Percentiles rank a stretch among this genome's conserved stretches.
Evolutionary conservation across 176 grass and related monocot genomes (phyloP).

Genomic region (Musa schizocarpa): DNA sequence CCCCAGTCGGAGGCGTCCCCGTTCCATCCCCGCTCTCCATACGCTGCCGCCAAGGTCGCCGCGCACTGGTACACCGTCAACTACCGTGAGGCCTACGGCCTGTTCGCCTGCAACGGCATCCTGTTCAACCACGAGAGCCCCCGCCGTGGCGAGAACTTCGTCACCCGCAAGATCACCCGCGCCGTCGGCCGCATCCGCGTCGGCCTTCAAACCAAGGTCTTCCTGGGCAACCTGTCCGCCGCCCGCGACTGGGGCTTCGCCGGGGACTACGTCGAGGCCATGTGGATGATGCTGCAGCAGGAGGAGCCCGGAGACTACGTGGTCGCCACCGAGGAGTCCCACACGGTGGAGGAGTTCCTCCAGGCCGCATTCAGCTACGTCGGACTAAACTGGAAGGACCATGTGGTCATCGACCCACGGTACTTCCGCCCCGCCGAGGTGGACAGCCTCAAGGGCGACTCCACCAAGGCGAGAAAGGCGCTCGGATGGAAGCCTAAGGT

Average conservation of each 20-base stretch:
- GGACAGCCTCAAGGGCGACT: conserved; percentile 77
- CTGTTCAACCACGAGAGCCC: conserved; percentile 99
- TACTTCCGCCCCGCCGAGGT: conserved; percentile 90
- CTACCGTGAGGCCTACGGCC: conserved; percentile 86
- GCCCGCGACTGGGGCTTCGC: conserved; percentile 89
- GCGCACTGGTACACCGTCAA: conserved; percentile 99
- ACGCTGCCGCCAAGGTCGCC: conserved; percentile 93
- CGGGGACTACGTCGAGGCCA: conserved; percentile 93
- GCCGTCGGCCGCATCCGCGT: conserved; percentile 83
- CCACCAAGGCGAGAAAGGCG: conserved; percentile 51
- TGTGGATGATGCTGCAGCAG: conserved; percentile 99
- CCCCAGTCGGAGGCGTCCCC: conserved; percentile 66
- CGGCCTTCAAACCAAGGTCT: conserved; percentile 96
- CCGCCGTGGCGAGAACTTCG: conserved; percentile 94
- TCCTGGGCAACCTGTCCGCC: conserved; percentile 81
- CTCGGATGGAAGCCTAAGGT: conserved; percentile 92
- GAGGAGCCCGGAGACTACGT: conserved; percentile 71
- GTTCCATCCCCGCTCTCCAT: conserved; percentile 88
- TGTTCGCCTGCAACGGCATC: conserved; percentile 93
- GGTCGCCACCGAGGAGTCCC: conserved; percentile 77
- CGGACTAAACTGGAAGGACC: conserved; percentile 85
- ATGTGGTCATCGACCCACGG: conserved; percentile 84
- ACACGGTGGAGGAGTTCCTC: conserved; percentile 83
- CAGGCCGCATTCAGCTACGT: conserved; percentile 63
- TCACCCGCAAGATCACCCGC: conserved; percentile 97